Percentiles rank a stretch among this genome's conserved stretches.
Conservation (phyloP, 768 basidiomycete species). For the Lenzites betulinus region DNA sequence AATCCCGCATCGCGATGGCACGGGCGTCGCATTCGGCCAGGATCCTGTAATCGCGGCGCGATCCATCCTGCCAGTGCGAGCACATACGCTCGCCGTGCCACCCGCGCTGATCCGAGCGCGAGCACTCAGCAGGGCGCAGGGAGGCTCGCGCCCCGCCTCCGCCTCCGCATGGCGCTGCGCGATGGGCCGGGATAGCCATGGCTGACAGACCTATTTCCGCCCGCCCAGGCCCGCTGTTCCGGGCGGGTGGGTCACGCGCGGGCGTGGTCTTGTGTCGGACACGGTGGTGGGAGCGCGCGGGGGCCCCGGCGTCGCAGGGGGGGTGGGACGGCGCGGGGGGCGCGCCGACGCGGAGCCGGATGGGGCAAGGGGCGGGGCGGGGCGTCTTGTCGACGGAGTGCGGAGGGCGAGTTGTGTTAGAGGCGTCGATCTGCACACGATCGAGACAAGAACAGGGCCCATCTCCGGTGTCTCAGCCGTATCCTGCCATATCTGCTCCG, state of each 20-base stretch:
- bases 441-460: slow-evolving; percentile 17
- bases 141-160: background rate
- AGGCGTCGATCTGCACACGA: slow-evolving; percentile 23
- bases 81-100: no score
- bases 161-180: slow-evolving; percentile 14
- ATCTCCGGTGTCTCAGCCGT: slow-evolving; percentile 15
- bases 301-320: background rate
- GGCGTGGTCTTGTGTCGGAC: slow-evolving; percentile 13
- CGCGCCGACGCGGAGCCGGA: slow-evolving; percentile 18
- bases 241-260: slow-evolving; percentile 12
- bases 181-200: slow-evolving; percentile 15
- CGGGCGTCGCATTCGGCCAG: background rate
- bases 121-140: background rate
- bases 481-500: slow-evolving; percentile 3
- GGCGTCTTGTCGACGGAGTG: background rate
- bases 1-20: background rate
- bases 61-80: background rate
- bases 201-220: background rate
- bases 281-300: background rate
- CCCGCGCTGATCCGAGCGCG: slow-evolving; percentile 2
- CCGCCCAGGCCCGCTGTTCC: slow-evolving; percentile 21
- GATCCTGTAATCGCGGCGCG: background rate
- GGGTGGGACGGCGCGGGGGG: background rate
- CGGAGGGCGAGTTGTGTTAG: background rate
- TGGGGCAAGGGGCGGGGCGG: slow-evolving; percentile 6